phyloP scores from a whole-genome alignment of 129 eudicot species.

The Artemisia argyi region DNA sequence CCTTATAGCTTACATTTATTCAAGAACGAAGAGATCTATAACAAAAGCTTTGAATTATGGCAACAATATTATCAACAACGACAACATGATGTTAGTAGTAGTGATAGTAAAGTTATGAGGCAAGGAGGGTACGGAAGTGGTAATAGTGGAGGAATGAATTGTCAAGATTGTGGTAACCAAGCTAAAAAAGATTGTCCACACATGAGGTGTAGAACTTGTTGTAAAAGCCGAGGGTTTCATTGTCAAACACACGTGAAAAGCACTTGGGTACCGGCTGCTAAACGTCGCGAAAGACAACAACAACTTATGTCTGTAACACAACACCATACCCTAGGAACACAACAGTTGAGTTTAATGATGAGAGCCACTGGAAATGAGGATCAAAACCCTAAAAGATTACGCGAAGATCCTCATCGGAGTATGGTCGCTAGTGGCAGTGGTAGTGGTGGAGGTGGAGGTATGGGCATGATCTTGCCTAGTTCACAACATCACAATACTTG shows the following conservation, averaged over 20 bases:
- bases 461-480: slow-evolving; percentile 30
- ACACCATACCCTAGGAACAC: slow-evolving; percentile 31
- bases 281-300: slow-evolving; percentile 75
- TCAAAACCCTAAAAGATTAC: slow-evolving; percentile 37
- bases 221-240: slow-evolving; percentile 70
- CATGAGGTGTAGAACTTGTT: slow-evolving; percentile 83
- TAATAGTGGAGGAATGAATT: slow-evolving; percentile 46
- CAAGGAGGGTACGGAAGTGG: slow-evolving; percentile 39
- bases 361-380: slow-evolving; percentile 31
- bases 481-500: slow-evolving; percentile 32
- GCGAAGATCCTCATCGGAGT: slow-evolving; percentile 38
- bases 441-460: slow-evolving; percentile 30
- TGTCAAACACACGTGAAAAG: slow-evolving; percentile 86
- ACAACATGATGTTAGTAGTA: slow-evolving; percentile 36
- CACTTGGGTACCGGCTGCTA: slow-evolving; percentile 97
- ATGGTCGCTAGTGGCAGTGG: slow-evolving; percentile 19
- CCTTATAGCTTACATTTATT: slow-evolving; percentile 46
- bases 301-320: slow-evolving; percentile 37
- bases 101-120: slow-evolving; percentile 43
- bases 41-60: slow-evolving; percentile 85
- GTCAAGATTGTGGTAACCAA: slow-evolving; percentile 93
- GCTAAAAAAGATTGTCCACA: slow-evolving; percentile 82
- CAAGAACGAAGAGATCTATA: slow-evolving; percentile 81
- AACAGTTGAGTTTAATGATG: slow-evolving; percentile 41
- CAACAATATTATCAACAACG: slow-evolving; percentile 54